These are phyloP conservation scores for Xylariaceae sp. DNA, from an alignment of 2,329 filamentous ascomycete species.

Conservation along the genomic window DNA sequence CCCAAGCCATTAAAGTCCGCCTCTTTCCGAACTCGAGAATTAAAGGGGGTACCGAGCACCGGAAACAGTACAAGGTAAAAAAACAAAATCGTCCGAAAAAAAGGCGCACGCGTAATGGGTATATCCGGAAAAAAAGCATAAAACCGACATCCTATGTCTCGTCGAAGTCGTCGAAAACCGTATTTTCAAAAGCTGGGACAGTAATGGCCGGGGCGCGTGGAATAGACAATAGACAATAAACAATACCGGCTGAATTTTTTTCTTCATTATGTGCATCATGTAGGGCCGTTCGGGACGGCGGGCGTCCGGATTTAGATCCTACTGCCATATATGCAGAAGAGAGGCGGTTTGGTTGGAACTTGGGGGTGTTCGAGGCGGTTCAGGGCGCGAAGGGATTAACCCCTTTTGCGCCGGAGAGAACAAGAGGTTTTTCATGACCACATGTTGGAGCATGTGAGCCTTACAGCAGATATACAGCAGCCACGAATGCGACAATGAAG, in stretches of 20 bases:
- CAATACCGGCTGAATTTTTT: constrained; percentile 27
- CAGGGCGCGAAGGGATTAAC: not conserved
- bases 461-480: constrained; percentile 40
- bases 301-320: constrained; percentile 7
- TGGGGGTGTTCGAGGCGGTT: too few species aligned
- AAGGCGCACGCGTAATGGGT: constrained; percentile 14
- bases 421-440: not conserved
- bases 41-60: not conserved
- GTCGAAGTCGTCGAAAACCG: not conserved
- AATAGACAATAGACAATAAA: constrained; percentile 33
- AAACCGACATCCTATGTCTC: constrained; percentile 14
- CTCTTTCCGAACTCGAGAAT: not conserved
- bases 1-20: not conserved
- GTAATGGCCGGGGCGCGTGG: not conserved
- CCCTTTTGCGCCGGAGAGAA: constrained; percentile 13
- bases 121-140: constrained; percentile 12
- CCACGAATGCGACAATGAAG: constrained; percentile 53
- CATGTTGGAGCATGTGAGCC: not conserved
- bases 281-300: constrained; percentile 3
- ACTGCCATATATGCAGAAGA: constrained; percentile 16
- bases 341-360: too few species aligned
- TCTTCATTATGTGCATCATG: constrained; percentile 27
- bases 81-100: constrained; percentile 2
- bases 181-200: not conserved
- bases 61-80: not conserved